A percentile compares a stretch with the other conserved stretches of the same genome.
These are phyloP conservation scores for Ophiognomonia clavigignenti-juglandacearum DNA, from an alignment of 2,329 filamentous ascomycete genomes.

Conservation along the genomic window DNA sequence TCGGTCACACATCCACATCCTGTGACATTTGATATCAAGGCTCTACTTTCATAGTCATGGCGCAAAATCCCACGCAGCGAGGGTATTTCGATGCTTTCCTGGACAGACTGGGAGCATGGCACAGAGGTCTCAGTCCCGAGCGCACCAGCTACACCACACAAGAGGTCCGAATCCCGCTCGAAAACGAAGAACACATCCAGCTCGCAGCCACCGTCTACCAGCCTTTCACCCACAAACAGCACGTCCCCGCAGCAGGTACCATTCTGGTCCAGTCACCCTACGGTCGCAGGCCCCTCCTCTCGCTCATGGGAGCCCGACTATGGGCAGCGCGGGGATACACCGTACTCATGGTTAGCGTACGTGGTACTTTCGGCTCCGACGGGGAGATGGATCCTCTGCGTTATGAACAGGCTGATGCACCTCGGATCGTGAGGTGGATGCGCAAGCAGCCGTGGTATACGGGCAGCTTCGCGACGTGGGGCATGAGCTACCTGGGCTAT, in stretches of 20 bases:
- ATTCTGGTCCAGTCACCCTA: slow-evolving; percentile 16
- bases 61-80: background rate
- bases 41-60: too few species aligned
- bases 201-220: slow-evolving; percentile 18
- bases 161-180: slow-evolving; percentile 13
- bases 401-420: slow-evolving; percentile 13
- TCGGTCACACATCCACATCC: too few species aligned
- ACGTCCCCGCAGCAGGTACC: slow-evolving; percentile 1
- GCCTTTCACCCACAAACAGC: slow-evolving; percentile 8
- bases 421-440: slow-evolving; percentile 19
- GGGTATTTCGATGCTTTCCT: slow-evolving; percentile 5
- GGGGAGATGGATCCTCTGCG: slow-evolving; percentile 12
- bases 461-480: slow-evolving; percentile 18
- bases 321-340: slow-evolving; percentile 21
- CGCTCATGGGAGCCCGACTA: slow-evolving; percentile 5
- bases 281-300: slow-evolving; percentile 7
- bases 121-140: slow-evolving; percentile 5
- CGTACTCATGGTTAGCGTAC: slow-evolving; percentile 18
- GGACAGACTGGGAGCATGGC: slow-evolving; percentile 1
- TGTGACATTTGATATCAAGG: too few species aligned
- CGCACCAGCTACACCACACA: slow-evolving; percentile 12
- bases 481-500: slow-evolving; percentile 18
- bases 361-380: slow-evolving; percentile 20
- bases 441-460: slow-evolving; percentile 20
- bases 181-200: slow-evolving; percentile 12